These are phyloP conservation scores for Rhizopogon sp. DNA, from an alignment of 768 basidiomycete species.

Conservation along the genomic window DNA sequence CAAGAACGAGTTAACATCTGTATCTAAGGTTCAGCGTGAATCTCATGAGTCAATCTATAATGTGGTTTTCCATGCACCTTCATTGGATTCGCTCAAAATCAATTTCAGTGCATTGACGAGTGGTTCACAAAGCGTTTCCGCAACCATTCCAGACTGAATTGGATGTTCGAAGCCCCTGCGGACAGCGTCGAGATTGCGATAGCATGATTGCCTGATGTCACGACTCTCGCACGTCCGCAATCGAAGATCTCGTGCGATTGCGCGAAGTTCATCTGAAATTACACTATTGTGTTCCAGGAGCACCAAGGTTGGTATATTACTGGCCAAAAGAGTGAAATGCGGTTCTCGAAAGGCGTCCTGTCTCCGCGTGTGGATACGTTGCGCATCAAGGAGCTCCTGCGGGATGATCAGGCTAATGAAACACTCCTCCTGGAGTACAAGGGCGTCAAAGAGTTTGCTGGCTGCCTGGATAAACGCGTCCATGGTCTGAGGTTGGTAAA, in stretches of 20 bases:
- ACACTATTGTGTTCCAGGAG: slow-evolving; percentile 59
- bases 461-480: slow-evolving; percentile 55
- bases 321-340: slow-evolving; percentile 59
- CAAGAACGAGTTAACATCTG: slow-evolving; percentile 44
- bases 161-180: slow-evolving; percentile 64
- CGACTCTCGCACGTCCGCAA: slow-evolving; percentile 52
- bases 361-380: slow-evolving; percentile 64
- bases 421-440: slow-evolving; percentile 53
- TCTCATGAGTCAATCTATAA: background rate
- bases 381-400: slow-evolving; percentile 56
- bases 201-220: slow-evolving; percentile 73
- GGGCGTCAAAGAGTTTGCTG: slow-evolving; percentile 53
- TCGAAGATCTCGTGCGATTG: slow-evolving; percentile 47
- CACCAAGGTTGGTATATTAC: slow-evolving; percentile 64
- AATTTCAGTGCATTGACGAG: slow-evolving; percentile 63
- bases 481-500: slow-evolving; percentile 35
- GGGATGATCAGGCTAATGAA: slow-evolving; percentile 34
- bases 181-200: slow-evolving; percentile 68
- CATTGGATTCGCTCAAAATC: slow-evolving; percentile 59
- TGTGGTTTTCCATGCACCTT: slow-evolving; percentile 34
- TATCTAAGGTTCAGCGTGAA: slow-evolving; percentile 17
- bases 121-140: slow-evolving; percentile 52
- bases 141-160: slow-evolving; percentile 42
- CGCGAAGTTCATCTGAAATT: slow-evolving; percentile 46
- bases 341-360: slow-evolving; percentile 62